Conservation (phyloP, 2,329 filamentous ascomycete species). For the Fonsecaea pedrosoi region DNA sequence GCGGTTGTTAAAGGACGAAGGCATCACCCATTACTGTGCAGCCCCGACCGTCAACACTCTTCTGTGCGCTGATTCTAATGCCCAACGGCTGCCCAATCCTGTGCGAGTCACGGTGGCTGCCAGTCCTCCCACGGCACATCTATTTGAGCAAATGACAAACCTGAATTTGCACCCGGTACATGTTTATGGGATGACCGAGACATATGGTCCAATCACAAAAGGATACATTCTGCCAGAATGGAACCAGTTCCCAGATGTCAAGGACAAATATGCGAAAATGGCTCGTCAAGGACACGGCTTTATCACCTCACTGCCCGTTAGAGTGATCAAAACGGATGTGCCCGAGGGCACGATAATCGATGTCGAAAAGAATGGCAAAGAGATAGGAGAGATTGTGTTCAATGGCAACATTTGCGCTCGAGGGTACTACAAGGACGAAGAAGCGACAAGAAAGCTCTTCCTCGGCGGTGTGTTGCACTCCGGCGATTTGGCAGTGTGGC, state of each 20-base stretch:
- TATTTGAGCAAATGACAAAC: conserved; percentile 90
- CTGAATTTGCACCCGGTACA: conserved; percentile 91
- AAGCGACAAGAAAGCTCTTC: conserved; percentile 85
- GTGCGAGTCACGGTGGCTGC: conserved; percentile 93
- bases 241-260: conserved; percentile 69
- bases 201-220: conserved; percentile 94
- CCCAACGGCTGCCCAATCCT: conserved; percentile 69
- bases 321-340: conserved; percentile 81
- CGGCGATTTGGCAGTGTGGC: conserved; percentile 91
- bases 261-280: conserved; percentile 88
- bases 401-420: conserved; percentile 88
- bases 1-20: conserved; percentile 82
- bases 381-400: conserved; percentile 86
- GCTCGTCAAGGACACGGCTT: conserved; percentile 93
- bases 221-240: conserved; percentile 86
- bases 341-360: conserved; percentile 66
- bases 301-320: conserved; percentile 77
- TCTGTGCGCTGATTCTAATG: conserved; percentile 79
- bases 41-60: conserved; percentile 96
- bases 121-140: conserved; percentile 83
- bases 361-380: conserved; percentile 72
- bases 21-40: conserved; percentile 93
- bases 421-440: conserved; percentile 89
- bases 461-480: conserved; percentile 85
- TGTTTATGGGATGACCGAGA: conserved; percentile 87